phyloP scores from a whole-genome alignment of 2,329 filamentous ascomycete species.

The Trichoderma semiorbis region DNA sequence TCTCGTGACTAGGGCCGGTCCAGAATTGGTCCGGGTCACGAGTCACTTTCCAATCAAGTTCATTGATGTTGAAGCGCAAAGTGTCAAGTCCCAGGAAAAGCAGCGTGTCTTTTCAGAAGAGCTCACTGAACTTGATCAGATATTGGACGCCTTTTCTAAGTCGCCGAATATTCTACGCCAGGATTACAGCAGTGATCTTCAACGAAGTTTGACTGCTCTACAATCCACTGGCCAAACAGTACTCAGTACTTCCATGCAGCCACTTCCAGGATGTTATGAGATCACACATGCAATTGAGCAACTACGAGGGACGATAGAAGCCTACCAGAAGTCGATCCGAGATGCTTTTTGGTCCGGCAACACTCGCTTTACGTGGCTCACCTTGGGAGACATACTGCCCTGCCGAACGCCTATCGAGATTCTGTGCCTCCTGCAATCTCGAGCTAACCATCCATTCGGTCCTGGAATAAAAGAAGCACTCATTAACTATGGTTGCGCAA shows the following conservation, averaged over 20 bases:
- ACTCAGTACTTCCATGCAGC: no score
- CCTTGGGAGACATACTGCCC: conserved; percentile 42
- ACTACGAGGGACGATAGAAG: neutral
- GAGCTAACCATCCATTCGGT: conserved; percentile 28
- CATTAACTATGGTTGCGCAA: conserved; percentile 40
- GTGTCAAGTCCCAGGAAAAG: neutral
- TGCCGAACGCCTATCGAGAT: conserved; percentile 25
- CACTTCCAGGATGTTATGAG: no score
- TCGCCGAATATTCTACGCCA: conserved; percentile 10
- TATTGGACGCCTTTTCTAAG: conserved; percentile 12
- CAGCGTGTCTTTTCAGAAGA: neutral
- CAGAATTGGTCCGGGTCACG: neutral
- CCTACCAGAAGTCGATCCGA: neutral
- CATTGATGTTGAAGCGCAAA: neutral
- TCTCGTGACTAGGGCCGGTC: neutral
- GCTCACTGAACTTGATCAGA: neutral
- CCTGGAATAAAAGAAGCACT: conserved; percentile 38
- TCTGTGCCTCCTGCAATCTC: conserved; percentile 43
- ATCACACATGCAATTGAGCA: neutral
- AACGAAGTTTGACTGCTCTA: no score
- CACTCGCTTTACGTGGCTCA: neutral
- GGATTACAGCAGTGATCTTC: conserved; percentile 24
- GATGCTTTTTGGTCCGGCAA: neutral
- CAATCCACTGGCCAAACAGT: no score
- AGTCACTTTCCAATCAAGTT: neutral